phyloP scores from a whole-genome alignment of 495 filamentous ascomycete genomes.

The Aspergillus campestris region DNA sequence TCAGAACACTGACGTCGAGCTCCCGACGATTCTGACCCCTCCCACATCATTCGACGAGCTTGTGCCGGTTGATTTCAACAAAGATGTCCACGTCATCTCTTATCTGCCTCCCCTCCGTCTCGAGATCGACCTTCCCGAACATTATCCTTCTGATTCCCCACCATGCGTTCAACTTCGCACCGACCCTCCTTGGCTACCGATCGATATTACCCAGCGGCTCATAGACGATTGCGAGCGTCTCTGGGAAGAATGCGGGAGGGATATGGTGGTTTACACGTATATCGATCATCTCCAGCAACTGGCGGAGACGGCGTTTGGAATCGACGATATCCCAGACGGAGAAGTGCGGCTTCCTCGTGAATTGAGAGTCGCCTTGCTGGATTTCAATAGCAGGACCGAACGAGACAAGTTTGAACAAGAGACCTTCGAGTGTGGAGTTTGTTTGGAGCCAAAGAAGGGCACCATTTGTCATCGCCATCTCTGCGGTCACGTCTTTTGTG shows the following conservation, averaged over 20 bases:
- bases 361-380: conserved; percentile 64
- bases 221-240: conserved; percentile 50
- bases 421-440: conserved; percentile 87
- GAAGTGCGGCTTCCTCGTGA: conserved; percentile 36
- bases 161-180: conserved; percentile 61
- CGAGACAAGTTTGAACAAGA: conserved; percentile 67
- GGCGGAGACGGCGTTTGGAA: conserved; percentile 67
- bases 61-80: conserved; percentile 5
- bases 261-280: conserved; percentile 72
- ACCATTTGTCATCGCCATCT: conserved; percentile 66
- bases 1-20: conserved; percentile 35
- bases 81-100: conserved; percentile 56
- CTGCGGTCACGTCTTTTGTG: conserved; percentile 89
- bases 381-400: conserved; percentile 68
- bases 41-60: conserved; percentile 35
- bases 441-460: conserved; percentile 90
- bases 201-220: conserved; percentile 46
- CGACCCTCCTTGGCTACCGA: conserved; percentile 62
- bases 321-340: conserved; percentile 44
- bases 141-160: conserved; percentile 63
- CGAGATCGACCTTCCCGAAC: conserved; percentile 58
- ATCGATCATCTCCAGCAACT: conserved; percentile 82
- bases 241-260: conserved; percentile 77
- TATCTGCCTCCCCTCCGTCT: conserved; percentile 72
- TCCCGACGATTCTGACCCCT: conserved; percentile 32